Conservation (phyloP, 1,284 basidiomycete species). For the Rhodofomes roseus region DNA sequence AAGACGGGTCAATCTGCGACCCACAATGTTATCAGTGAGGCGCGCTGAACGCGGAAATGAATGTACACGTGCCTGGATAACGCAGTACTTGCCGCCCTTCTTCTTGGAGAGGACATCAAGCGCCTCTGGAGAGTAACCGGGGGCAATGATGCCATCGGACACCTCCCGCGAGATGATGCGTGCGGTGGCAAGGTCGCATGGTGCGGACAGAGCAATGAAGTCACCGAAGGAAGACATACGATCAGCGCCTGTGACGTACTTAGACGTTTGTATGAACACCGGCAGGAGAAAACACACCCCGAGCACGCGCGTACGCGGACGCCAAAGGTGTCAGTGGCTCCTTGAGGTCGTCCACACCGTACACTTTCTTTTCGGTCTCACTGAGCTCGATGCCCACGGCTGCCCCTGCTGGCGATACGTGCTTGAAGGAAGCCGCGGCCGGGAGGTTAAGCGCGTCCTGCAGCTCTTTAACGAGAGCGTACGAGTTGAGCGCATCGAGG, state of each 20-base stretch:
- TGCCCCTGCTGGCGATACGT: slow-evolving; percentile 96
- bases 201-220: slow-evolving; percentile 93
- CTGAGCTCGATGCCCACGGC: slow-evolving; percentile 87
- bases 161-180: slow-evolving; percentile 97
- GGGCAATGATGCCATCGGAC: slow-evolving; percentile 96
- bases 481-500: slow-evolving; percentile 97
- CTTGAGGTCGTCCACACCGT: slow-evolving; percentile 94
- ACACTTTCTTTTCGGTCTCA: slow-evolving; percentile 89
- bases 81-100: slow-evolving; percentile 99
- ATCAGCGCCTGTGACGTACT: slow-evolving; percentile 70
- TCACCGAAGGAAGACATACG: slow-evolving; percentile 99
- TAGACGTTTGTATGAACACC: neutral
- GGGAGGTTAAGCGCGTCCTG: slow-evolving; percentile 84
- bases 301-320: slow-evolving; percentile 92
- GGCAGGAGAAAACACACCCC: slow-evolving; percentile 51
- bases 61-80: slow-evolving; percentile 66
- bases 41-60: neutral
- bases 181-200: slow-evolving; percentile 92
- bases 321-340: slow-evolving; percentile 88
- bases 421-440: slow-evolving; percentile 99
- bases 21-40: neutral
- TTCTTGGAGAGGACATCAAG: slow-evolving; percentile 93
- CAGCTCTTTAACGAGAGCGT: slow-evolving; percentile 93
- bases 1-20: slow-evolving; percentile 78
- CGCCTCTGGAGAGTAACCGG: slow-evolving; percentile 87